A percentile compares a stretch with the other conserved stretches of the same genome.
Evolutionary conservation across 2,329 filamentous ascomycete species (phyloP).

Genomic region (Plenodomus lindquistii): DNA sequence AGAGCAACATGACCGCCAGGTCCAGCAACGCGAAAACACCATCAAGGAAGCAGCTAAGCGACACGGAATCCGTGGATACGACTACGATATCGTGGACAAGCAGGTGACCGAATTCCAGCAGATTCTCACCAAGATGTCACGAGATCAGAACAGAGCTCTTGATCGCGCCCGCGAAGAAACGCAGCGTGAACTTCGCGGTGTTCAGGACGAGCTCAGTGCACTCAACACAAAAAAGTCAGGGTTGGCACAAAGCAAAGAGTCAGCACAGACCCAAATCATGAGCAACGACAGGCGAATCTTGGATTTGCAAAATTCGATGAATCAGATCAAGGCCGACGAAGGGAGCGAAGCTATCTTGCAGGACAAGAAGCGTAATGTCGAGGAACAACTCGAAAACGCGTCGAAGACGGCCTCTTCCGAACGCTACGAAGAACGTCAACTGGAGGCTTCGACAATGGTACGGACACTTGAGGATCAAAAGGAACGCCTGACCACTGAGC

Average conservation of each 20-base stretch:
- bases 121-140: slow-evolving; percentile 72
- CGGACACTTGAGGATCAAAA: slow-evolving; percentile 72
- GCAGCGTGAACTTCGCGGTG: slow-evolving; percentile 71
- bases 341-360: slow-evolving; percentile 79
- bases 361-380: slow-evolving; percentile 70
- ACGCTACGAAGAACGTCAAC: slow-evolving; percentile 72
- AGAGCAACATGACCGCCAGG: slow-evolving; percentile 80
- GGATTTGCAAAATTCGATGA: slow-evolving; percentile 68
- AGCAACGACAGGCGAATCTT: slow-evolving; percentile 72
- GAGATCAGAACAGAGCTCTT: slow-evolving; percentile 77
- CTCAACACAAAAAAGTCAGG: slow-evolving; percentile 75
- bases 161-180: slow-evolving; percentile 75
- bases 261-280: slow-evolving; percentile 71
- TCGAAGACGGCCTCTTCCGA: slow-evolving; percentile 66
- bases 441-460: slow-evolving; percentile 66
- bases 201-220: slow-evolving; percentile 71
- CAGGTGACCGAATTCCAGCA: slow-evolving; percentile 78
- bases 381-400: slow-evolving; percentile 63
- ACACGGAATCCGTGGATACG: slow-evolving; percentile 83
- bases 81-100: slow-evolving; percentile 73
- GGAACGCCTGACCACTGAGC: slow-evolving; percentile 74
- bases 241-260: slow-evolving; percentile 73
- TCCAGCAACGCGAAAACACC: slow-evolving; percentile 70
- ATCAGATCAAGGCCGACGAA: slow-evolving; percentile 81
- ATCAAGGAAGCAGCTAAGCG: slow-evolving; percentile 76